A percentile compares a stretch with the other conserved stretches of the same genome.
Evolutionary conservation across 176 grass and related monocot species (phyloP).

Genomic region (Sorghum bicolor): DNA sequence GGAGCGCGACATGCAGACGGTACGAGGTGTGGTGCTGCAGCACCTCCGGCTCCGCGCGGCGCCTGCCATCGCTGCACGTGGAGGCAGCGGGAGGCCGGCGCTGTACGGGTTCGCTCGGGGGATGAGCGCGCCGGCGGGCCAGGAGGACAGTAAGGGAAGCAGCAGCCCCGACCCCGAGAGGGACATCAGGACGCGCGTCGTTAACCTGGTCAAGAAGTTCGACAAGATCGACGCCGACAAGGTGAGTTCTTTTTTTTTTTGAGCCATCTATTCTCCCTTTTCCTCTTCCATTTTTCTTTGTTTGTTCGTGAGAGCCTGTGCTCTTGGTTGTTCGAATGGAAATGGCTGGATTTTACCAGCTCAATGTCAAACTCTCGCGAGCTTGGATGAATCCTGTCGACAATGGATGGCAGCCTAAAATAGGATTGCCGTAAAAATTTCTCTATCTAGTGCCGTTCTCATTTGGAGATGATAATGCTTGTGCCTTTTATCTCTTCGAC

Average conservation of each 20-base stretch:
- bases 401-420: not conserved
- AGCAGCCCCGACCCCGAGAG: not conserved
- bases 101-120: not conserved
- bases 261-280: not conserved
- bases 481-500: no score
- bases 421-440: no score
- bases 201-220: slow-evolving; percentile 62
- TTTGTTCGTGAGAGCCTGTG: not conserved
- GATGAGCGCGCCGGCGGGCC: not conserved
- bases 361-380: not conserved
- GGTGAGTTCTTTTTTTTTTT: slow-evolving; percentile 22
- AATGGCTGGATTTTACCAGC: not conserved
- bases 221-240: slow-evolving; percentile 56
- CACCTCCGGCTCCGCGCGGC: slow-evolving; percentile 17
- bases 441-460: no score
- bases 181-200: slow-evolving; percentile 36
- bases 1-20: slow-evolving; percentile 5
- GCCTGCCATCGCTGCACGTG: not conserved
- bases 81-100: not conserved
- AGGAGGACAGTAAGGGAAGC: not conserved
- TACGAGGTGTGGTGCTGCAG: slow-evolving; percentile 6
- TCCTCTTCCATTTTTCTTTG: not conserved
- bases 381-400: not conserved
- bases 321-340: not conserved
- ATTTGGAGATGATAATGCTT: no score